These are phyloP conservation scores for Brettanomyces bruxellensis DNA, from an alignment of 805 yeast genomes.

Conservation along the genomic window DNA sequence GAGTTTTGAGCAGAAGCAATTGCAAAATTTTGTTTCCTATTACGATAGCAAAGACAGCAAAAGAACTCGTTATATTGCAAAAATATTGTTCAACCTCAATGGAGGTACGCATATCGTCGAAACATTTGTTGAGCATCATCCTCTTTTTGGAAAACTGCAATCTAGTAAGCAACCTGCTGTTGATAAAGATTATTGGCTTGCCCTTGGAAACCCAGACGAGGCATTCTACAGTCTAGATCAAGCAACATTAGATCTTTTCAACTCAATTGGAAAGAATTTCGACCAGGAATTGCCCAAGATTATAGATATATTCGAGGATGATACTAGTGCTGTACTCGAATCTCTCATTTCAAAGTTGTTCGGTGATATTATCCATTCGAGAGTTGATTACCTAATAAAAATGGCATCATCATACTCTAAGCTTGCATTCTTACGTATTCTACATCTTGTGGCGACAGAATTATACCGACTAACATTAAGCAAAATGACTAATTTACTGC, in stretches of 20 bases:
- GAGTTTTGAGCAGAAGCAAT: slow-evolving; percentile 59
- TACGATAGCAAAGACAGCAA: slow-evolving; percentile 52
- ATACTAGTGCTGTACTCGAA: slow-evolving; percentile 55
- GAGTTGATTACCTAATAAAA: slow-evolving; percentile 48
- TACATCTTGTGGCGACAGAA: slow-evolving; percentile 51
- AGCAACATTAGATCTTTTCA: slow-evolving; percentile 42
- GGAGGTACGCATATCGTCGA: slow-evolving; percentile 79
- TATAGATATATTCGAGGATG: slow-evolving; percentile 51
- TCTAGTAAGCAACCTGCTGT: slow-evolving; percentile 13
- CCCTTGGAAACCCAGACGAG: slow-evolving; percentile 49
- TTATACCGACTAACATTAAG: slow-evolving; percentile 48
- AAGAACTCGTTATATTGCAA: slow-evolving; percentile 71
- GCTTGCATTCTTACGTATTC: slow-evolving; percentile 65
- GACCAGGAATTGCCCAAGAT: slow-evolving; percentile 68
- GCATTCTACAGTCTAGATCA: slow-evolving; percentile 41
- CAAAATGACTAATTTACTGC: slow-evolving; percentile 54
- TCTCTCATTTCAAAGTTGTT: slow-evolving; percentile 68
- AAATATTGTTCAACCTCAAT: slow-evolving; percentile 67
- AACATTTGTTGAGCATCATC: slow-evolving; percentile 73
- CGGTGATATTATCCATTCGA: slow-evolving; percentile 57
- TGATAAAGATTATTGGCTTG: slow-evolving; percentile 42
- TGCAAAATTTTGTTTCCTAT: slow-evolving; percentile 66
- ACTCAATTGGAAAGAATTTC: slow-evolving; percentile 49
- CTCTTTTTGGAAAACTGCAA: slow-evolving; percentile 47
- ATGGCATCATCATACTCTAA: slow-evolving; percentile 55